Conservation (phyloP, 495 filamentous ascomycete species). For the Pseudomonodictys pantanalensis region DNA sequence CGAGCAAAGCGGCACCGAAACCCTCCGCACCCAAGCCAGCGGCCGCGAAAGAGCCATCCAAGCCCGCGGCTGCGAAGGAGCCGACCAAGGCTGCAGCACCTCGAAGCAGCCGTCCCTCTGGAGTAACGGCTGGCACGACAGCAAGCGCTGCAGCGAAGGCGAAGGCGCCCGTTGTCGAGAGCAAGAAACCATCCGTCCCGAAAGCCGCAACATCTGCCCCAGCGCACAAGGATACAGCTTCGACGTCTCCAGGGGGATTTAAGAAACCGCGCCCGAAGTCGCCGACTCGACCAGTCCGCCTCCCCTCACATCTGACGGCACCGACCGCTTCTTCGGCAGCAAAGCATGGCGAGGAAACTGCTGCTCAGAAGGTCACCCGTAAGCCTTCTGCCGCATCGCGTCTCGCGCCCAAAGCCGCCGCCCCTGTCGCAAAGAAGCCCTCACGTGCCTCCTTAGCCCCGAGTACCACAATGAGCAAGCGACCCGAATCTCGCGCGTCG, state of each 20-base stretch:
- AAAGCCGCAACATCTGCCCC: slow-evolving; percentile 5
- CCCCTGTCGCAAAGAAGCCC: slow-evolving; percentile 28
- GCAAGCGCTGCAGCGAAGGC: slow-evolving; percentile 14
- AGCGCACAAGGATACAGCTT: slow-evolving; percentile 34
- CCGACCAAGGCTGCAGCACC: slow-evolving; percentile 18
- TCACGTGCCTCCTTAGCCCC: slow-evolving; percentile 25
- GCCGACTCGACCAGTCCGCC: slow-evolving; percentile 39
- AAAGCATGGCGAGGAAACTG: slow-evolving; percentile 36
- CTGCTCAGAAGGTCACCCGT: slow-evolving; percentile 18
- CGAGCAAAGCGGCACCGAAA: neutral
- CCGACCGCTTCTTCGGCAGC: slow-evolving; percentile 43
- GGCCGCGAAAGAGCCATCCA: neutral
- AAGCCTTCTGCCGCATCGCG: slow-evolving; percentile 33
- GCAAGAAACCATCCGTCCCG: slow-evolving; percentile 10
- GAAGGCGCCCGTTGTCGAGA: slow-evolving; percentile 19
- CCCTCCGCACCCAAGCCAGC: neutral
- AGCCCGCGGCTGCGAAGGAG: slow-evolving; percentile 2
- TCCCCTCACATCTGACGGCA: slow-evolving; percentile 42
- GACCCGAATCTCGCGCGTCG: slow-evolving; percentile 46
- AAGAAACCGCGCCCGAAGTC: slow-evolving; percentile 39
- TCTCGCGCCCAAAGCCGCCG: slow-evolving; percentile 28
- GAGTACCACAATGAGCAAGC: slow-evolving; percentile 24
- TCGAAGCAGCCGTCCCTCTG: slow-evolving; percentile 18
- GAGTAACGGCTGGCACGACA: slow-evolving; percentile 2
- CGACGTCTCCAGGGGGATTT: slow-evolving; percentile 30